Conservation (phyloP, 306 rosid species). For the Malus orientalis region DNA sequence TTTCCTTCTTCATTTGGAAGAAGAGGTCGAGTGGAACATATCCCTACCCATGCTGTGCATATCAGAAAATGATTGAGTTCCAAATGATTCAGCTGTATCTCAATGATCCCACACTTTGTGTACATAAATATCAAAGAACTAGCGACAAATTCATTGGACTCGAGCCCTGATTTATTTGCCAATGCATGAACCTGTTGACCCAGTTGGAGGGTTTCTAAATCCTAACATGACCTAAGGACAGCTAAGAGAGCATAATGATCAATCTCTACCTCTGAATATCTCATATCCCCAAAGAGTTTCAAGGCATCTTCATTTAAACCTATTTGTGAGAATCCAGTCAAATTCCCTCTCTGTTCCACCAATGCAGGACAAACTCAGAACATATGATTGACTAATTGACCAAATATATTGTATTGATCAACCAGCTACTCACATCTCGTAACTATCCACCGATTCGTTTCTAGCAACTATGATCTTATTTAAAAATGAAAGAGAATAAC, state of each 20-base stretch:
- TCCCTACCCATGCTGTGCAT: conserved; percentile 84
- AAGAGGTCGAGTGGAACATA: conserved; percentile 56
- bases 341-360: neutral
- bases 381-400: neutral
- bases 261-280: conserved; percentile 32
- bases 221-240: conserved; percentile 60
- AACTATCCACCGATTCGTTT: neutral
- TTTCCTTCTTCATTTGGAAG: conserved; percentile 45
- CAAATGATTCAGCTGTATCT: conserved; percentile 52
- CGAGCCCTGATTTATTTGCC: conserved; percentile 45
- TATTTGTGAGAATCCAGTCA: conserved; percentile 61
- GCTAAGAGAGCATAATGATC: conserved; percentile 69
- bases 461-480: neutral
- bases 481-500: no score
- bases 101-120: conserved; percentile 81
- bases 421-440: neutral
- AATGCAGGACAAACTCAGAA: neutral
- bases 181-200: conserved; percentile 69
- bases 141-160: conserved; percentile 50
- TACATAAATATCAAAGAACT: conserved; percentile 87
- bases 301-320: conserved; percentile 73
- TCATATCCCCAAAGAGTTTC: conserved; percentile 46
- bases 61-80: conserved; percentile 79
- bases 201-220: conserved; percentile 65
- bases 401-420: no score